phyloP scores from a whole-genome alignment of 495 filamentous ascomycete species.

The Jackrogersella minutella region DNA sequence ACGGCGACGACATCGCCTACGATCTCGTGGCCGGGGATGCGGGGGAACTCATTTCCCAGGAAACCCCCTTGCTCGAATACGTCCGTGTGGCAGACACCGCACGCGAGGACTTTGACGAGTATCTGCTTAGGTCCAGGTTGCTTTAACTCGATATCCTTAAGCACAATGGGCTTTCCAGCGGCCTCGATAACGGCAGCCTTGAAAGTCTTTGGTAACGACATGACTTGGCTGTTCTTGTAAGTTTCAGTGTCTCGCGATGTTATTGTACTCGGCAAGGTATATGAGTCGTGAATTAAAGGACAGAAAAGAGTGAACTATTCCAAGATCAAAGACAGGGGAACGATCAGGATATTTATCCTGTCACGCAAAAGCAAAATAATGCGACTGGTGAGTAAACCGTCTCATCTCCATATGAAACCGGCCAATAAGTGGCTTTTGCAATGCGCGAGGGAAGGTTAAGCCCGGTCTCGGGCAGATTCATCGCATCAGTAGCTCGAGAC shows the following conservation, averaged over 20 bases:
- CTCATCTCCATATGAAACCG: not conserved
- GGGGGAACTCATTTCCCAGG: constrained; percentile 56
- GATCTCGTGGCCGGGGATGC: constrained; percentile 64
- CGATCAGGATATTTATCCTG: constrained; percentile 19
- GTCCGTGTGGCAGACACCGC: constrained; percentile 63
- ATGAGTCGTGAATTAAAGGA: too few relatives aligned
- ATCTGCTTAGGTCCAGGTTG: constrained; percentile 54
- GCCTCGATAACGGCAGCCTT: constrained; percentile 57
- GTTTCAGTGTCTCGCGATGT: not conserved
- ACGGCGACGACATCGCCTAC: constrained; percentile 62
- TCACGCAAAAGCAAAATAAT: not conserved
- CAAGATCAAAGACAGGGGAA: constrained; percentile 5
- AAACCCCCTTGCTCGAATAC: constrained; percentile 46
- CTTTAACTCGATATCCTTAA: constrained; percentile 56
- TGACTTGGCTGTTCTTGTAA: constrained; percentile 5
- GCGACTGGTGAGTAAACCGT: not conserved
- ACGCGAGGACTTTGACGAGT: constrained; percentile 62
- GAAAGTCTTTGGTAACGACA: constrained; percentile 59
- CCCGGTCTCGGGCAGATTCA: constrained; percentile 5
- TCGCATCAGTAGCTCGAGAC: not conserved
- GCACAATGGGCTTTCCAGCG: constrained; percentile 45
- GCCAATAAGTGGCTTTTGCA: constrained; percentile 16
- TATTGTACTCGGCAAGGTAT: not conserved
- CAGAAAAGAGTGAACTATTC: too few relatives aligned
- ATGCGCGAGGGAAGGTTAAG: not conserved